Evolutionary conservation across 2,329 filamentous ascomycete species (phyloP), one percentile per base, ranked within the genome.

Genomic region (Epichloe gansuensis): DNA sequence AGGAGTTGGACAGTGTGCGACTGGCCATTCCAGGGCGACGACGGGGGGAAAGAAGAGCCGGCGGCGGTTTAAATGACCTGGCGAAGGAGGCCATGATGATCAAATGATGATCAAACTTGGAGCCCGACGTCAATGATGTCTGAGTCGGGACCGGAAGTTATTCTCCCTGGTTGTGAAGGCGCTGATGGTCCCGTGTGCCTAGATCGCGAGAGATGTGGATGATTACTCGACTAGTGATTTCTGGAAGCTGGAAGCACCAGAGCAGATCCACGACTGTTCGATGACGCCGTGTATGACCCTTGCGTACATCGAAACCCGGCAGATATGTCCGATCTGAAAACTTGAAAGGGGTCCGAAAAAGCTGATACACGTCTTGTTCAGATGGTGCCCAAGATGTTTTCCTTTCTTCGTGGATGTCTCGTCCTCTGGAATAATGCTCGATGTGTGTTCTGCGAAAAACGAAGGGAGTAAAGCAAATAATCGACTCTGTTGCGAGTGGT

Each of bases 1-100:
- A 74, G 12, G 73, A 74, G 59, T 66, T 72, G 51, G 75, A 76
- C 54, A 73, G 62, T 44, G 67, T 69, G 51, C 71, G 71, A 48
- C 67, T 65, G 23, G 70, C 63, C 60, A 71, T 71, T 41, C 64
- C 64, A 38, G 73, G 75, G 42, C 74, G 69, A 55, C 71, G 65
- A 17, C 62, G 60, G 46, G 71, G 17, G 68, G 72, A 66, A 36
- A 74, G 64, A 57, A 72, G 73, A 25, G 67, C 66, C 41, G 68
- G 65, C 41, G 72, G 64, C 7, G 73, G 68, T 57, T 75, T 69
- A 62, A 78, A 71, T 12, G 75, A 75, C 57, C 74, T 71, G 45
- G 71, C 68, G 54, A 76, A 65, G 61, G 66, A 71, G 53, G 74
- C 69, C 75, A 78, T 78, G 50, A n/a, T 34, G 48, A 27, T 40